Evolutionary conservation across 2,329 filamentous ascomycete species (phyloP), one percentile per base, ranked within the genome.

Genomic region (Aspergillus sp.): DNA sequence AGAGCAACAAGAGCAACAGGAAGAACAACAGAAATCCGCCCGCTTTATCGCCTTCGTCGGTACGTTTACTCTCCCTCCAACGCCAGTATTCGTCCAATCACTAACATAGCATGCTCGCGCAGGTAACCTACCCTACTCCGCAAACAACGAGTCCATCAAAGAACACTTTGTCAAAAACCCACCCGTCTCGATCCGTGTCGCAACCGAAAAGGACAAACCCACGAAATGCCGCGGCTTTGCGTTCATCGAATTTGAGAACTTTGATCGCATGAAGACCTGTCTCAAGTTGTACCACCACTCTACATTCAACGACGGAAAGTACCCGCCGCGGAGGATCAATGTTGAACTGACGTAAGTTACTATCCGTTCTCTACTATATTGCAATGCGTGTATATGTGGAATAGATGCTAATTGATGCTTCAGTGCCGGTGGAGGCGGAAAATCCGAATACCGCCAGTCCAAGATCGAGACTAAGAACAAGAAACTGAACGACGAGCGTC

Each of bases 191-290:
- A 77, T 93, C 44, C 88, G 91, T 19, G 83, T 88, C 52, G 81
- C 88, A 43, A 87, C 83, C 46, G 79, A 86, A 60, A 82, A 82
- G 56, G 73, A 74, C 46, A 75, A 82, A 54, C 76, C 79, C 10
- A 75, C 74, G 47, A 81, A 83, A 55, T 85, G 81, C 61, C 85
- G 85, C 57, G 88, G 89, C 32, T 85, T 86, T 60, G 89, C 88
- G 5, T 95, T 96, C 68, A 76, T 97, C 58, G 91, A 97, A 69
- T 97, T 96, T 64, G 83, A 83, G 54, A 79, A 83, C 57, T 94
- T 84, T 71, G 86, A 90, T 69, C 82, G 86, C 64, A 94, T 95
- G 89, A 87, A 94, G 76, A 93, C 88, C 27, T 95, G 89, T 63
- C 77, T 97, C 51, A 88, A 90, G 69, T 82, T 89, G 54, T 91